Percentiles rank a stretch among this genome's conserved stretches.
These are phyloP conservation scores for Danielozyma ontarioensis DNA, from an alignment of 805 yeast species.

Conservation along the genomic window DNA sequence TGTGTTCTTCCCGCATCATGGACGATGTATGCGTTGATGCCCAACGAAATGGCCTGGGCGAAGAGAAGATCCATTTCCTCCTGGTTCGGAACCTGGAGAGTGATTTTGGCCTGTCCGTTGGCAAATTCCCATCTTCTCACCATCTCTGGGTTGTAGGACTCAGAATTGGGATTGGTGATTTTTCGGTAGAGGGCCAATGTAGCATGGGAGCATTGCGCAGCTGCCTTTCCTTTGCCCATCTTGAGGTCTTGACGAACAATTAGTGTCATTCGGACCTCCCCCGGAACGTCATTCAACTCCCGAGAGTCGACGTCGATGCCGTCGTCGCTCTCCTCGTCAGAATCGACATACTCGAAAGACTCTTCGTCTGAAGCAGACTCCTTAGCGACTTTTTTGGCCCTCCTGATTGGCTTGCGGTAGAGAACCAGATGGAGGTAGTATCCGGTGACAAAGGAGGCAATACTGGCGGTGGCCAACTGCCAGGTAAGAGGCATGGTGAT, in stretches of 20 bases:
- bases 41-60: conserved; percentile 75
- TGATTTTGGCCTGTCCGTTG: conserved; percentile 90
- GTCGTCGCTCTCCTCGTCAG: conserved; percentile 48
- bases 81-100: conserved; percentile 65
- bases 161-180: conserved; percentile 48
- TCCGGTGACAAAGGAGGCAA: conserved; percentile 35
- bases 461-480: conserved; percentile 27
- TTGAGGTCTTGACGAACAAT: conserved; percentile 83
- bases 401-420: neutral
- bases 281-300: conserved; percentile 60
- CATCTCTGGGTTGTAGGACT: conserved; percentile 56
- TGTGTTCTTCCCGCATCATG: conserved; percentile 98
- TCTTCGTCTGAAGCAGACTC: conserved; percentile 26
- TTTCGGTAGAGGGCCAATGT: conserved; percentile 81
- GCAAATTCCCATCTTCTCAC: conserved; percentile 69
- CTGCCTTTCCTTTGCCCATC: conserved; percentile 93
- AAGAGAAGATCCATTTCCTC: conserved; percentile 72
- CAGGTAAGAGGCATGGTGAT: conserved; percentile 8
- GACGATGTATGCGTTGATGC: conserved; percentile 73
- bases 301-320: conserved; percentile 54
- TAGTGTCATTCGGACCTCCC: conserved; percentile 82
- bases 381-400: neutral
- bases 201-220: conserved; percentile 99
- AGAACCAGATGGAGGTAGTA: conserved; percentile 20
- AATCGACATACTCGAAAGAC: no score